phyloP scores from a whole-genome alignment of 345 rosid genomes.

The Euphorbia peplus region DNA sequence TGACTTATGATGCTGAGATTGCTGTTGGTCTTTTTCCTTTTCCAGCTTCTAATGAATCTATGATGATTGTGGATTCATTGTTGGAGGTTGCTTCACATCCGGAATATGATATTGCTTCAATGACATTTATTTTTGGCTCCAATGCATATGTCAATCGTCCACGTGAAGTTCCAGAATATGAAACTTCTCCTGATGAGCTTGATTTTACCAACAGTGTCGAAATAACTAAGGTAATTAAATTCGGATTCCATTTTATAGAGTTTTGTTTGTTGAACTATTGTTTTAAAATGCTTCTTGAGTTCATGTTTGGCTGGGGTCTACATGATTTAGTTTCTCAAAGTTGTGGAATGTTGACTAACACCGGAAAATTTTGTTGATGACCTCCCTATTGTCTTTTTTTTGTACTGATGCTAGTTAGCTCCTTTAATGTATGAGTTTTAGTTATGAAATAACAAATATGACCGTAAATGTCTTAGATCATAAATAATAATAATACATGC shows the following conservation, averaged over 20 bases:
- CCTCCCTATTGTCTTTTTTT: background rate
- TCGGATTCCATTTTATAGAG: background rate
- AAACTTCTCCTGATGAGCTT: slow-evolving; percentile 66
- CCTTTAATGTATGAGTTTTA: background rate
- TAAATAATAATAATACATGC: background rate
- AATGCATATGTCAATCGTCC: slow-evolving; percentile 81
- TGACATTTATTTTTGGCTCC: too few species aligned
- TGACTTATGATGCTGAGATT: too few species aligned
- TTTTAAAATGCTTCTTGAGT: background rate
- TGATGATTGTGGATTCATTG: too few species aligned
- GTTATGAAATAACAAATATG: background rate
- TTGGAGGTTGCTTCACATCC: too few species aligned
- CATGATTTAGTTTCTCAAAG: background rate
- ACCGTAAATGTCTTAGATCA: background rate
- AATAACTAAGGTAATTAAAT: slow-evolving; percentile 56
- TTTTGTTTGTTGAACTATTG: too few species aligned
- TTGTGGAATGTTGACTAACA: too few species aligned
- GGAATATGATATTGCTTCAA: too few species aligned
- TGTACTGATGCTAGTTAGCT: background rate
- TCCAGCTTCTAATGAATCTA: too few species aligned
- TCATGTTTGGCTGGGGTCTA: background rate
- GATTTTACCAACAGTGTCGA: slow-evolving; percentile 77
- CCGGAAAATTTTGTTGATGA: background rate
- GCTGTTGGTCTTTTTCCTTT: too few species aligned
- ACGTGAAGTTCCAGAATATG: slow-evolving; percentile 92